Conservation (phyloP, 73 alveolate genomes). For the Halteria grandinella region DNA sequence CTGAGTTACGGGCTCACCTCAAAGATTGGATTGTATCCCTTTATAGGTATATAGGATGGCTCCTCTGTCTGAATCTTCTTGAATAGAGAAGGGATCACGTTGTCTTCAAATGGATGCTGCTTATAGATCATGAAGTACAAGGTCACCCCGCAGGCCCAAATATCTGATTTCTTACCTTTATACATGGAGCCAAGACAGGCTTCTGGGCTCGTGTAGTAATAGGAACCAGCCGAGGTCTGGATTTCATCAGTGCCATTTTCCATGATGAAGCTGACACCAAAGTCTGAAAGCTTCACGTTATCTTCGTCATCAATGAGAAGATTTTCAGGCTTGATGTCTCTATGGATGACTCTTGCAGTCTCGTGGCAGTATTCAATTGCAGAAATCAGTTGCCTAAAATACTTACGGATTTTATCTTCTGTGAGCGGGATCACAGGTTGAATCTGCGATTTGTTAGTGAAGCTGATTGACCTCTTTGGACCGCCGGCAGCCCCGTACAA, state of each 20-base stretch:
- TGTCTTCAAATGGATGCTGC: conserved; percentile 59
- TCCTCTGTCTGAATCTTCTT: conserved; percentile 21
- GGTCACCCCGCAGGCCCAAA: conserved; percentile 73
- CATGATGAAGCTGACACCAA: conserved; percentile 62
- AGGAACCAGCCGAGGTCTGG: conserved; percentile 49
- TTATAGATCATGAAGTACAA: conserved; percentile 48
- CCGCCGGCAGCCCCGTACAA: too few relatives aligned
- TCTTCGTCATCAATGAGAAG: conserved; percentile 58
- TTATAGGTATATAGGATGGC: conserved; percentile 1
- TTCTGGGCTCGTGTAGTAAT: conserved; percentile 60
- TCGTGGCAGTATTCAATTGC: conserved; percentile 71
- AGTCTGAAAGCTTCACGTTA: conserved; percentile 54
- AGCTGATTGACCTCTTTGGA: too few relatives aligned
- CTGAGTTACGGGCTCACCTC: not conserved
- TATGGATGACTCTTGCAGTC: conserved; percentile 47
- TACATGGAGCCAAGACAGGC: conserved; percentile 52
- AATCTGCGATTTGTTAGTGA: too few relatives aligned
- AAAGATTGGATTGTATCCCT: too few relatives aligned
- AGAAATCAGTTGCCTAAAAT: conserved; percentile 51
- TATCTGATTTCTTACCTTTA: conserved; percentile 53
- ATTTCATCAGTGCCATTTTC: conserved; percentile 49
- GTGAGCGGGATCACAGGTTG: too few relatives aligned
- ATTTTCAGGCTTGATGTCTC: conserved; percentile 69
- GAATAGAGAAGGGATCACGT: conserved; percentile 2
- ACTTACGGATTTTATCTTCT: conserved; percentile 40